Conservation (phyloP, 2,329 filamentous ascomycete species). For the Ophiosphaerella korrae region DNA sequence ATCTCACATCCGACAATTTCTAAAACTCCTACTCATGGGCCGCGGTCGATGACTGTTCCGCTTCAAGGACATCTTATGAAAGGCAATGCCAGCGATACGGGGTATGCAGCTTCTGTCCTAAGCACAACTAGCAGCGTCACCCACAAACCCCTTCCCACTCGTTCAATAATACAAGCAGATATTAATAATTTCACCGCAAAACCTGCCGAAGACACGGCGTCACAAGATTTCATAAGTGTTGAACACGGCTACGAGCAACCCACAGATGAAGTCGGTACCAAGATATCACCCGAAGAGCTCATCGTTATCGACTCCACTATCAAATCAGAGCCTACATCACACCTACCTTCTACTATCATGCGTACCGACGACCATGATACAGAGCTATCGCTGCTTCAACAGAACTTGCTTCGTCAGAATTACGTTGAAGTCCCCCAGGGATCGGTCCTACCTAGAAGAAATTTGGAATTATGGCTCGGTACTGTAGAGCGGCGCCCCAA, state of each 20-base stretch:
- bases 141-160: neutral
- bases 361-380: neutral
- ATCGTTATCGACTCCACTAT: neutral
- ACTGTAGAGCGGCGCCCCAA: no score
- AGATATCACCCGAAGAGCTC: no score
- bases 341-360: neutral
- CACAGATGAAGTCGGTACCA: no score
- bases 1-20: neutral
- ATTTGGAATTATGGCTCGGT: neutral
- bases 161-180: neutral
- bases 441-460: neutral
- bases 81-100: neutral
- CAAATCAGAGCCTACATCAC: neutral
- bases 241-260: no score
- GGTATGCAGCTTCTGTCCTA: neutral
- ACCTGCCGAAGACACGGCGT: neutral
- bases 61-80: neutral
- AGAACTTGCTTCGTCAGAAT: slow-evolving; percentile 1
- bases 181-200: neutral
- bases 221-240: neutral
- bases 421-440: slow-evolving; percentile 4
- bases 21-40: neutral
- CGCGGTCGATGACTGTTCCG: neutral
- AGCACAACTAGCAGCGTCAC: neutral
- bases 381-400: slow-evolving; percentile 6